These are phyloP conservation scores for Amylocystis lapponica DNA, from an alignment of 768 basidiomycete genomes.

Conservation along the genomic window DNA sequence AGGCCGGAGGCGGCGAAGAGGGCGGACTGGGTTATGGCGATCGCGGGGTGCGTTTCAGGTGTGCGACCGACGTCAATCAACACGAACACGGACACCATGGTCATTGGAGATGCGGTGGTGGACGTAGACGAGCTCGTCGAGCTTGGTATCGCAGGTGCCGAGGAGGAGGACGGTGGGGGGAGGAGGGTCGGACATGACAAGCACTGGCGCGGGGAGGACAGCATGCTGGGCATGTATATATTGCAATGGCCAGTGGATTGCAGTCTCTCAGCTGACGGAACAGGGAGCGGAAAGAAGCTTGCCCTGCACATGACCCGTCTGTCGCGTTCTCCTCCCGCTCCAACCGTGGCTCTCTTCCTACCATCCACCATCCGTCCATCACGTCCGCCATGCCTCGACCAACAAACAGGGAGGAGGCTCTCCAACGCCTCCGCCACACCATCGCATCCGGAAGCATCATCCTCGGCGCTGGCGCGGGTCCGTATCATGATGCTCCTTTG, in stretches of 20 bases:
- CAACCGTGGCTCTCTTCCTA: no score
- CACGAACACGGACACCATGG: slow-evolving; percentile 9
- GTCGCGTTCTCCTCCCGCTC: background rate
- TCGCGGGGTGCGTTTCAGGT: slow-evolving; percentile 7
- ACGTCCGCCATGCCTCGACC: slow-evolving; percentile 10
- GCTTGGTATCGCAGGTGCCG: slow-evolving; percentile 19
- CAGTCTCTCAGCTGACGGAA: no score
- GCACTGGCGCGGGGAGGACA: no score
- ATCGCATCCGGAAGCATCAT: slow-evolving; percentile 9
- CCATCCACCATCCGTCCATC: no score
- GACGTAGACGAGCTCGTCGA: slow-evolving; percentile 16
- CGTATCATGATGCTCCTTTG: no score
- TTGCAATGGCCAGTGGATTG: no score
- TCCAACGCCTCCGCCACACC: slow-evolving; percentile 10
- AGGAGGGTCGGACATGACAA: no score
- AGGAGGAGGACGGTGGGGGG: slow-evolving; percentile 9
- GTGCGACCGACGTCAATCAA: slow-evolving; percentile 15
- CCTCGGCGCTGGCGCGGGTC: slow-evolving; percentile 13
- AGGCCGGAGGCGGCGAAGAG: slow-evolving; percentile 5
- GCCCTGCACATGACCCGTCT: no score
- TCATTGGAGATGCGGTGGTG: slow-evolving; percentile 4
- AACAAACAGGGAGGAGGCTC: slow-evolving; percentile 9
- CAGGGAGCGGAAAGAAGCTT: no score
- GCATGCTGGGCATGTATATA: no score
- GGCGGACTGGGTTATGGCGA: slow-evolving; percentile 9